Evolutionary conservation across 345 rosid species (phyloP), one percentile per base, ranked within the genome.

Genomic region (Sonneratia caseolaris): DNA sequence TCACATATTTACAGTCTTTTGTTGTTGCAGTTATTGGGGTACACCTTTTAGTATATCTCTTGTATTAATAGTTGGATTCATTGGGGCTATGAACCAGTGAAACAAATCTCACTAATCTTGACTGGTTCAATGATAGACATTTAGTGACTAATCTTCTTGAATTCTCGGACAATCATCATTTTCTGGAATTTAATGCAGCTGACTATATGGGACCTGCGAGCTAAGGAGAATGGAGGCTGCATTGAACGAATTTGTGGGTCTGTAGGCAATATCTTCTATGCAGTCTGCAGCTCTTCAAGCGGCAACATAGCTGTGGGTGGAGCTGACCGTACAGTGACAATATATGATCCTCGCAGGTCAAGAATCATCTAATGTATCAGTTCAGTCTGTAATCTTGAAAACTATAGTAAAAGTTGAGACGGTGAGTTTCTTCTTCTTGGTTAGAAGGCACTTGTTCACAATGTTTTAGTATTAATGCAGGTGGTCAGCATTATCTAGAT

Each of bases 281-380:
- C 89, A 66, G 87, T 85, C 51, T 87, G 88, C 76, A 71, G 86
- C 76, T 87, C 91, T 35, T 74, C 87, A 37, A 74, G 78, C 19
- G 87, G 89, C 45, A 80, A 78, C 71, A 71, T 89, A 56, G 89
- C 91, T 65, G 87, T 85, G 14, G 91, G 87, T 66, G 94, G 91
- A 42, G 86, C 87, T 77, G 91, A 87, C 79, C 89, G 89, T 61
- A 82, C 88, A 1, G 87, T 89, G 59, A 81, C 88, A 37, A 71
- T 89, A 55, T 89, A 87, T 84, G 94, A 89, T 84, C 89, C 94
- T 70, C 89, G 91, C 81, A 87, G 89, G 94, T 89, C 38, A 61
- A 8, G 14, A 61, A 22, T 11, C 21, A 3, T 56, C 36, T 61
- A 10, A 7, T 32, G 12, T 27, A 35, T 4, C 18, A 2, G 32